These are phyloP conservation scores for Populus hybrid DNA, from an alignment of 441 rosid genomes.

Conservation along the genomic window DNA sequence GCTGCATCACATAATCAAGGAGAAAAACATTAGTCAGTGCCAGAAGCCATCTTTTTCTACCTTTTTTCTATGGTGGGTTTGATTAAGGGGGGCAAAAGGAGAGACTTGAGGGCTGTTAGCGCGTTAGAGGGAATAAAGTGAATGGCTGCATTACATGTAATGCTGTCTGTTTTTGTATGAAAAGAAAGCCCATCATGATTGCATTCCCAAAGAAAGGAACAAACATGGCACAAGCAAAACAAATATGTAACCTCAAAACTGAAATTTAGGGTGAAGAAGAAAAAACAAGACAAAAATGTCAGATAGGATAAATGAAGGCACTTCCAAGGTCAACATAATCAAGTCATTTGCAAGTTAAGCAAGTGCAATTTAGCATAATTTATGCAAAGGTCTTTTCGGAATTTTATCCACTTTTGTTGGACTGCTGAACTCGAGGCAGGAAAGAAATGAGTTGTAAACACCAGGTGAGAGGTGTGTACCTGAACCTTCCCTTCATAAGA, in stretches of 20 bases:
- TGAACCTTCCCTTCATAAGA: constrained; percentile 62
- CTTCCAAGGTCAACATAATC: neutral
- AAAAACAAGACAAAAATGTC: neutral
- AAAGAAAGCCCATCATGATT: neutral
- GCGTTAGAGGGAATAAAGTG: neutral
- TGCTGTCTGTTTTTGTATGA: neutral
- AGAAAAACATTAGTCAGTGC: constrained; percentile 10
- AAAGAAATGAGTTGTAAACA: neutral
- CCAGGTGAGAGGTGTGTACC: constrained; percentile 40
- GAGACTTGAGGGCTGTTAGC: neutral
- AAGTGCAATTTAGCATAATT: neutral
- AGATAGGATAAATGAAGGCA: neutral
- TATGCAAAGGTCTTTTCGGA: neutral
- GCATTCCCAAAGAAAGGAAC: neutral
- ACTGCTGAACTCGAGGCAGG: neutral
- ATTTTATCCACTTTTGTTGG: neutral
- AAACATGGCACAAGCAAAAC: neutral
- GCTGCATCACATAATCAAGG: constrained; percentile 45
- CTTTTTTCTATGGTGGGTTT: neutral
- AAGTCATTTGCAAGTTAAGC: neutral
- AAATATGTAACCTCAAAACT: neutral
- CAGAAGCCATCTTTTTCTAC: neutral
- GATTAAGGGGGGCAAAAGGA: neutral
- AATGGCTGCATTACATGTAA: neutral
- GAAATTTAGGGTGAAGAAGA: neutral